Evolutionary conservation across 108 stramenopile species (phyloP).

Genomic region (Skeletonema tropicum): DNA sequence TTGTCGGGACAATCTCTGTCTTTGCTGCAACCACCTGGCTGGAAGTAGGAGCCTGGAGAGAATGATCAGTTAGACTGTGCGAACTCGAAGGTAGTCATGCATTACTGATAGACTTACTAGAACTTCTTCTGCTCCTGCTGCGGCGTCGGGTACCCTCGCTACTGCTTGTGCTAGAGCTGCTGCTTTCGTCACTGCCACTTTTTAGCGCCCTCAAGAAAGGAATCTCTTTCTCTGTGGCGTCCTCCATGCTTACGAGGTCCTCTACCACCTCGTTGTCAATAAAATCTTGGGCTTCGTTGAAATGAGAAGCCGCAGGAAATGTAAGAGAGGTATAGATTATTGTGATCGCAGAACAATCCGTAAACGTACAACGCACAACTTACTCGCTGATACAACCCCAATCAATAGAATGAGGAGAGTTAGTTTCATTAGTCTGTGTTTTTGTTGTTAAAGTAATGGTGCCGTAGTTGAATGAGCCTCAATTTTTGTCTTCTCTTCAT

Average conservation of each 20-base stretch:
- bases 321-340: not conserved
- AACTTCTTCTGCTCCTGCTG: not conserved
- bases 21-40: no score
- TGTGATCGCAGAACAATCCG: not conserved
- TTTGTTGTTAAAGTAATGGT: not conserved
- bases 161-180: no score
- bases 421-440: not conserved
- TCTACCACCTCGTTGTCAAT: not conserved
- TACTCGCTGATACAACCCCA: not conserved
- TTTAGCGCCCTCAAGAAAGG: not conserved
- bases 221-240: no score
- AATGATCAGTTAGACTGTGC: not conserved
- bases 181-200: not conserved
- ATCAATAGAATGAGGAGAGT: not conserved
- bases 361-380: not conserved
- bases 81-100: not conserved
- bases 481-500: not conserved
- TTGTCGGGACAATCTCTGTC: no score
- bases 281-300: not conserved
- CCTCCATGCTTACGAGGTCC: not conserved
- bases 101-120: not conserved
- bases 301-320: not conserved
- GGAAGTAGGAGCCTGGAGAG: no score
- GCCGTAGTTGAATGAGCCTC: not conserved
- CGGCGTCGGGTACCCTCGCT: not conserved